A percentile compares a stretch with the other conserved stretches of the same genome.
Evolutionary conservation across 257 asterid species (phyloP).

Genomic region (Nicotiana obtusifolia): DNA sequence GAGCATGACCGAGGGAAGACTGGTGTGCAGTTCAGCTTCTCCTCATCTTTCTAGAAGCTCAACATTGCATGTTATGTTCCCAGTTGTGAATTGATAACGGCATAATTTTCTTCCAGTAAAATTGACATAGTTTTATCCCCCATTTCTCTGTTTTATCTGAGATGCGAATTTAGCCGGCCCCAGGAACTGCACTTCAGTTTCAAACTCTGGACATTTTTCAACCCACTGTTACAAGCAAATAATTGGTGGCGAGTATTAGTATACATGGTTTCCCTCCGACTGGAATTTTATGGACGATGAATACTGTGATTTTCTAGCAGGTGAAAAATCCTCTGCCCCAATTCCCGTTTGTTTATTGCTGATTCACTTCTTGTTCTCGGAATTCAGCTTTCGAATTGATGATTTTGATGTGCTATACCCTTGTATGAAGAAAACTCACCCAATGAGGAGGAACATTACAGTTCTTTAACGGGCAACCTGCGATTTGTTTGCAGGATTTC

Average conservation of each 20-base stretch:
- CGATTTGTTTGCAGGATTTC: neutral
- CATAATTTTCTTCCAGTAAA: neutral
- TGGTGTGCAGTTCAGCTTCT: conserved; percentile 91
- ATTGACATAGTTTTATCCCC: neutral
- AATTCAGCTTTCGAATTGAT: neutral
- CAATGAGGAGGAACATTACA: neutral
- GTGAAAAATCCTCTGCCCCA: neutral
- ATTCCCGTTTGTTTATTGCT: neutral
- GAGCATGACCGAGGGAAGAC: conserved; percentile 74
- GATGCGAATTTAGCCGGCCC: conserved; percentile 1
- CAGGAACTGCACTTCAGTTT: neutral
- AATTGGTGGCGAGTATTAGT: neutral
- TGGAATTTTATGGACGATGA: neutral
- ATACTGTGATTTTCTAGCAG: neutral
- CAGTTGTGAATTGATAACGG: neutral
- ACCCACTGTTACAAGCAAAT: conserved; percentile 7
- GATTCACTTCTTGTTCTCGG: neutral
- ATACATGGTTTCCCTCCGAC: neutral
- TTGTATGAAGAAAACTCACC: neutral
- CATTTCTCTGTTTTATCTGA: neutral
- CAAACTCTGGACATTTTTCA: neutral
- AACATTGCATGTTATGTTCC: neutral
- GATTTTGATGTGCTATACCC: neutral
- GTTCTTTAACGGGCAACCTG: neutral
- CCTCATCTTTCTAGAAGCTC: conserved; percentile 49